phyloP scores from a whole-genome alignment of 1,139 yeast genomes.

The Debaryomyces singareniensis region DNA sequence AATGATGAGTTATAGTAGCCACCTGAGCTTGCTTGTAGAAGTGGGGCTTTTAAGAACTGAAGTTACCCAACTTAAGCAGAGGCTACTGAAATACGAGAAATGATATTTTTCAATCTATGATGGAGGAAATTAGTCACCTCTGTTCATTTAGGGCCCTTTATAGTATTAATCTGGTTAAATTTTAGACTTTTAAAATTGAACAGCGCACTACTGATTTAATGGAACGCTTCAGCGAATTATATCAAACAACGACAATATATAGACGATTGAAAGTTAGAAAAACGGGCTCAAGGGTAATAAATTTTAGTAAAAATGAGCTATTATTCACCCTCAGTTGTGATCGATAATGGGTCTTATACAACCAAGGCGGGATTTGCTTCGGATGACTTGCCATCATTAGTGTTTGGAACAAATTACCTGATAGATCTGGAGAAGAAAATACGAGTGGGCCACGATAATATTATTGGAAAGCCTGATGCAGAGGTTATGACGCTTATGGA shows the following conservation, averaged over 20 bases:
- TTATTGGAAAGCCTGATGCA: constrained; percentile 32
- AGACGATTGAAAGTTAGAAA: too few species aligned
- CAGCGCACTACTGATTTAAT: too few species aligned
- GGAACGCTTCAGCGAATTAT: too few species aligned
- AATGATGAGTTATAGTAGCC: constrained; percentile 66
- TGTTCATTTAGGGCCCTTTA: constrained; percentile 1
- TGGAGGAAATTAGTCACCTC: too few species aligned
- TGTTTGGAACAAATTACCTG: constrained; percentile 53
- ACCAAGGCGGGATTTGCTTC: constrained; percentile 70
- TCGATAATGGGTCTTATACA: constrained; percentile 60
- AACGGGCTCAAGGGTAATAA: too few species aligned
- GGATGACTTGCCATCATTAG: constrained; percentile 56
- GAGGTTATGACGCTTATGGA: constrained; percentile 61
- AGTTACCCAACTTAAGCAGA: constrained; percentile 11
- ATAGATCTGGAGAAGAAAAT: constrained; percentile 24
- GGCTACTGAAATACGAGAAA: constrained; percentile 6
- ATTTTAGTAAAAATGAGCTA: constrained; percentile 25
- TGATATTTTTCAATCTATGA: constrained; percentile 1
- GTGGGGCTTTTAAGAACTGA: constrained; percentile 51
- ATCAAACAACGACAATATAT: too few species aligned
- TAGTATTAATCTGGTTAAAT: too few species aligned
- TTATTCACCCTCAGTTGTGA: constrained; percentile 53
- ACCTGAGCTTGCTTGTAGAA: constrained; percentile 66
- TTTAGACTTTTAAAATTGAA: too few species aligned
- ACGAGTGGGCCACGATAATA: constrained; percentile 47